Evolutionary conservation across 805 yeast genomes (phyloP).

Genomic region (Blastobotrys robertii): DNA sequence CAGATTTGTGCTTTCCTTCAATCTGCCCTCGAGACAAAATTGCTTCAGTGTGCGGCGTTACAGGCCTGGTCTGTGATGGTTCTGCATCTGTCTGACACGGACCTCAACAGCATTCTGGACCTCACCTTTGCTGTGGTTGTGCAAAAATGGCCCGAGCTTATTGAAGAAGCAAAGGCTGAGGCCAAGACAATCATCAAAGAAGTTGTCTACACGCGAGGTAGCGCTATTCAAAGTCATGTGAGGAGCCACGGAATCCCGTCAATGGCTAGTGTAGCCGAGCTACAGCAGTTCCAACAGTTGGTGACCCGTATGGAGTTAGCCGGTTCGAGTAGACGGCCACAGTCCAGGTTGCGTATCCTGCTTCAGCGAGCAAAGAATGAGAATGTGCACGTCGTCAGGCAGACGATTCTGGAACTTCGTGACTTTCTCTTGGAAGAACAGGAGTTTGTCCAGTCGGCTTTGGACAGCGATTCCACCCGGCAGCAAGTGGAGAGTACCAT

Average conservation of each 20-base stretch:
- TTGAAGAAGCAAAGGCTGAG: constrained; percentile 37
- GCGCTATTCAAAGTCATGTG: constrained; percentile 7
- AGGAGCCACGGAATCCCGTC: constrained; percentile 20
- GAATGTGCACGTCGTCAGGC: constrained; percentile 62
- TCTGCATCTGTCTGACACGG: constrained; percentile 42
- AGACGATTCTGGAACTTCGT: constrained; percentile 55
- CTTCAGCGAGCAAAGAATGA: constrained; percentile 49
- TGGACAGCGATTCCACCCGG: constrained; percentile 5
- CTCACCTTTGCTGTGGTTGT: constrained; percentile 62
- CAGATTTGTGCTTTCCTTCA: constrained; percentile 83
- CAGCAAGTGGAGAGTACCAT: constrained; percentile 13
- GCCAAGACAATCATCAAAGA: constrained; percentile 43
- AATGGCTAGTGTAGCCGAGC: constrained; percentile 1
- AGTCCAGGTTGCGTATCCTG: constrained; percentile 22
- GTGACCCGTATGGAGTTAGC: background rate
- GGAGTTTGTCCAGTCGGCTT: constrained; percentile 7
- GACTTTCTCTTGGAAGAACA: constrained; percentile 34
- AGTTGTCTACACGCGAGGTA: constrained; percentile 16
- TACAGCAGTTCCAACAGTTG: background rate
- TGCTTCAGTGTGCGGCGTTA: constrained; percentile 48
- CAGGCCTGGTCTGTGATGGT: constrained; percentile 61
- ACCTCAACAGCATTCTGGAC: constrained; percentile 59
- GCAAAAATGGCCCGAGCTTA: constrained; percentile 53
- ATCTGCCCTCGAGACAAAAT: constrained; percentile 55
- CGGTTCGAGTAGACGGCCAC: too few relatives aligned